Evolutionary conservation across 345 rosid genomes (phyloP).

Genomic region (Dipteronia dyeriana): DNA sequence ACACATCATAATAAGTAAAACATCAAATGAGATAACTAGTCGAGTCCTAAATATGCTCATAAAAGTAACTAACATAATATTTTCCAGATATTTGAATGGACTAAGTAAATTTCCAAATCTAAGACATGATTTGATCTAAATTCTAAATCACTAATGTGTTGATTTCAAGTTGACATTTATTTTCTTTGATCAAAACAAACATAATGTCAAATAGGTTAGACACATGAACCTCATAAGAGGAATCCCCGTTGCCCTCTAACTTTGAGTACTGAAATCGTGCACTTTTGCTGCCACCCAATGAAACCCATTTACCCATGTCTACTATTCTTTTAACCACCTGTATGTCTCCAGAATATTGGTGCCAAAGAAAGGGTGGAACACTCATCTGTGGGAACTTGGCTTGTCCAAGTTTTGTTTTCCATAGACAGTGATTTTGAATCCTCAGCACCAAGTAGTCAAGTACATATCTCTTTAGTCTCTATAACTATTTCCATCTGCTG

Average conservation of each 20-base stretch:
- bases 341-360: background rate
- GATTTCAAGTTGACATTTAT: background rate
- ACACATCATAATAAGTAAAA: background rate
- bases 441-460: background rate
- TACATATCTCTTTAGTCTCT: no score
- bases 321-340: background rate
- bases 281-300: background rate
- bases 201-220: background rate
- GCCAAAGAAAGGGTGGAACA: background rate
- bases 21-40: background rate
- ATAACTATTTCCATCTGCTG: background rate
- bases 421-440: background rate
- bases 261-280: background rate
- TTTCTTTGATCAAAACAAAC: background rate
- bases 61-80: background rate
- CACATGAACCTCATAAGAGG: background rate
- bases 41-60: background rate
- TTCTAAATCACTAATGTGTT: background rate
- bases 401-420: background rate
- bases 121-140: background rate
- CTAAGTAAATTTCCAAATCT: background rate
- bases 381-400: background rate
- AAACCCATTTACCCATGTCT: background rate
- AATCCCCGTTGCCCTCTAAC: background rate
- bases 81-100: background rate